These are phyloP conservation scores for Lunularia cruciata DNA, from an alignment of 225 moss, liverwort and hornwort species.

Conservation along the genomic window DNA sequence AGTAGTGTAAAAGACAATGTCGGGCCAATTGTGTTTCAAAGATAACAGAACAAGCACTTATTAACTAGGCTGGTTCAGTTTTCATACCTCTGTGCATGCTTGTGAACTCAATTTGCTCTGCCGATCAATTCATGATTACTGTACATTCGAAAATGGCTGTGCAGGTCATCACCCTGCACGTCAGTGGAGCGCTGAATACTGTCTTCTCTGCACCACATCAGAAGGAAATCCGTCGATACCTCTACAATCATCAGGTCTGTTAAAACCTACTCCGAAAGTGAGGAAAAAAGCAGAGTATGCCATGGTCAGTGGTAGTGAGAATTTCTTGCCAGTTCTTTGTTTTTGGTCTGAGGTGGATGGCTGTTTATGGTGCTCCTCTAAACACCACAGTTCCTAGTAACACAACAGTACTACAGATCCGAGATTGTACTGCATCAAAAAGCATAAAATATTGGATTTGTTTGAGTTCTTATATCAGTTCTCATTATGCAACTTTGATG, in stretches of 20 bases:
- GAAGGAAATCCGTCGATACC: slow-evolving; percentile 83
- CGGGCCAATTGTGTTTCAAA: neutral
- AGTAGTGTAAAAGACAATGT: neutral
- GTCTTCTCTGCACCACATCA: slow-evolving; percentile 63
- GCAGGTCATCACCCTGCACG: slow-evolving; percentile 76
- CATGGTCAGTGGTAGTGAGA: neutral
- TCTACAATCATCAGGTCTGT: slow-evolving; percentile 92
- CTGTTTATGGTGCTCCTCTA: no score
- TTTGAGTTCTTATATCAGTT: no score
- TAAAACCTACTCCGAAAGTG: neutral
- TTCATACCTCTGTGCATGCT: no score
- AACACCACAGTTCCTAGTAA: no score
- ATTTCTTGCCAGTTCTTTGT: no score
- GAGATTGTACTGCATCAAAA: no score
- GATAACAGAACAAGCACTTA: neutral
- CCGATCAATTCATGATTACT: neutral
- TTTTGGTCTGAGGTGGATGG: no score
- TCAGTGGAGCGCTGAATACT: slow-evolving; percentile 67
- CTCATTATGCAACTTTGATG: neutral
- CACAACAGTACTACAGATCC: no score
- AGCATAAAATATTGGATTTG: no score
- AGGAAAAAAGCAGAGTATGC: neutral
- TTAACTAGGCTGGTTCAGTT: no score
- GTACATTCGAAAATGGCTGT: neutral
- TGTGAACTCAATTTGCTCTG: neutral